phyloP scores from a whole-genome alignment of 2,329 filamentous ascomycete species.

The Diaporthe caulivora region DNA sequence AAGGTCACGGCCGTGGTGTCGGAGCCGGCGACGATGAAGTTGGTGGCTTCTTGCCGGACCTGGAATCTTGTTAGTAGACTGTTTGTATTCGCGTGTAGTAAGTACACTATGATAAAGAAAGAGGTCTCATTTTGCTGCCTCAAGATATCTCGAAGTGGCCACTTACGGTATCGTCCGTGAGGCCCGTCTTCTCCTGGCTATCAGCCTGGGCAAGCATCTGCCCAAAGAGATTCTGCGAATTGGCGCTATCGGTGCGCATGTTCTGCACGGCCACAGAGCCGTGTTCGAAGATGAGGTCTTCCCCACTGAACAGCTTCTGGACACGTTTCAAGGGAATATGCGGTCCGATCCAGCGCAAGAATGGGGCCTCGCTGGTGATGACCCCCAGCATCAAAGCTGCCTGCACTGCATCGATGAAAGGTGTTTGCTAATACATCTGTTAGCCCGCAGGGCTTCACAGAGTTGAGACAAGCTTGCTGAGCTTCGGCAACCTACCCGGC shows the following conservation, averaged over 20 bases:
- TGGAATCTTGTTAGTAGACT: not conserved
- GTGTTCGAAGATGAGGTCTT: slow-evolving; percentile 33
- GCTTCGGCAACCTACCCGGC: not conserved
- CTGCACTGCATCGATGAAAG: slow-evolving; percentile 29
- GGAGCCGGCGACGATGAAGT: slow-evolving; percentile 55
- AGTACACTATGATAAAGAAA: not conserved
- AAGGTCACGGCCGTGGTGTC: slow-evolving; percentile 56
- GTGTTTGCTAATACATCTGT: slow-evolving; percentile 46
- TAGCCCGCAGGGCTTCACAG: slow-evolving; percentile 48
- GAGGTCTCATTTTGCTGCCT: not conserved
- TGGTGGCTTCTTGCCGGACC: slow-evolving; percentile 47
- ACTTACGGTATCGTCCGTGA: slow-evolving; percentile 45
- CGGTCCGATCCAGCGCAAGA: slow-evolving; percentile 16
- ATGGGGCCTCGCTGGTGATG: slow-evolving; percentile 25
- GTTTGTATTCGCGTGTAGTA: not conserved
- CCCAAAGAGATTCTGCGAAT: slow-evolving; percentile 42
- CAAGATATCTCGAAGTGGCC: not conserved
- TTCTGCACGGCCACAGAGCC: slow-evolving; percentile 27
- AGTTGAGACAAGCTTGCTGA: not conserved
- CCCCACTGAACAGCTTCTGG: slow-evolving; percentile 20
- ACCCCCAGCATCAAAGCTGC: slow-evolving; percentile 20
- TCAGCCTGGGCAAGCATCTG: slow-evolving; percentile 43
- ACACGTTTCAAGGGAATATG: slow-evolving; percentile 24
- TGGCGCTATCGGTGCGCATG: slow-evolving; percentile 31
- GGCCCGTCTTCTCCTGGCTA: slow-evolving; percentile 36